These are phyloP conservation scores for Echium plantagineum DNA, from an alignment of 257 asterid genomes.

Conservation along the genomic window DNA sequence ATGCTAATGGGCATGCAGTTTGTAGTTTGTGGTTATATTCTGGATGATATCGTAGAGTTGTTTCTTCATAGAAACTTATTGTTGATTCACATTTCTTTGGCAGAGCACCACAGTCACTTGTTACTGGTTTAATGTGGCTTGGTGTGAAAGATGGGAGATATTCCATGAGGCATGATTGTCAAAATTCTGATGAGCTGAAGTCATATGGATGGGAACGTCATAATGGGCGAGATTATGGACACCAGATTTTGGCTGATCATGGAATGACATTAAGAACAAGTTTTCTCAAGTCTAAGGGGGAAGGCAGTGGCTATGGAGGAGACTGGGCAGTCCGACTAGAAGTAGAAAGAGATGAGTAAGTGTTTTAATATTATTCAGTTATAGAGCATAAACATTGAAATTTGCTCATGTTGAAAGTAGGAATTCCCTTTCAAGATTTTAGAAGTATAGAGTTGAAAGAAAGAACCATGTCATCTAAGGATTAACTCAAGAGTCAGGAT, in stretches of 20 bases:
- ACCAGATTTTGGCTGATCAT: conserved; percentile 69
- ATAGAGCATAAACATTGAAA: conserved; percentile 9
- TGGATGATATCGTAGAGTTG: not conserved
- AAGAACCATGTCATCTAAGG: not conserved
- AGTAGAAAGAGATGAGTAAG: conserved; percentile 56
- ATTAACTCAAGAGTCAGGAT: not conserved
- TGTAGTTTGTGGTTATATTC: not conserved
- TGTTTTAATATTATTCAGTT: conserved; percentile 18
- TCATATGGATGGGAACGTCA: conserved; percentile 91
- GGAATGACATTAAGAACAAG: conserved; percentile 62
- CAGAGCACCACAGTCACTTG: conserved; percentile 86
- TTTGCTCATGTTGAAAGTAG: not conserved
- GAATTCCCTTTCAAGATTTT: not conserved
- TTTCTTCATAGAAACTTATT: not conserved
- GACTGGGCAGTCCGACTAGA: conserved; percentile 88
- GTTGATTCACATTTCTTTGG: conserved; percentile 9
- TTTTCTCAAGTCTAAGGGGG: conserved; percentile 68
- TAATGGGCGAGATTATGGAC: conserved; percentile 92
- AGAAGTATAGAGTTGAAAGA: not conserved
- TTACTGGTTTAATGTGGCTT: conserved; percentile 97
- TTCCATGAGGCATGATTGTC: conserved; percentile 80
- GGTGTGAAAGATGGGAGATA: conserved; percentile 81
- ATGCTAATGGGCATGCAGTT: not conserved
- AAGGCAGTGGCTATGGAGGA: conserved; percentile 91
- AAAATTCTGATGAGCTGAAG: conserved; percentile 76